Evolutionary conservation across 805 yeast species (phyloP), one percentile per base, ranked within the genome.

Genomic region (Ogataea salicorniae): DNA sequence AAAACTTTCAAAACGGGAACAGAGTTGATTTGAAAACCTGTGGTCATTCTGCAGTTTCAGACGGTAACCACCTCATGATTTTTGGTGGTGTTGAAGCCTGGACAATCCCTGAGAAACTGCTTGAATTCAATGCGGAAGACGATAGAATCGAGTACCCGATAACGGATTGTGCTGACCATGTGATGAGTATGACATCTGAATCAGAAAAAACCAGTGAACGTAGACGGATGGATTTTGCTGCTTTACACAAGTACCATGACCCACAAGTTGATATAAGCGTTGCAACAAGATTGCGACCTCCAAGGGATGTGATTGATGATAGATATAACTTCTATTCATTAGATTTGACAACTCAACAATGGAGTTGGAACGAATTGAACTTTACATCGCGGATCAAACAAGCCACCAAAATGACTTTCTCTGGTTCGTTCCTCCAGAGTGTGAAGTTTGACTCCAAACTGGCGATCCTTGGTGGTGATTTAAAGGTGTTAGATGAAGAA

Each of bases 71-170:
- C 9, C 14, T 63, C 34, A 48, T 57, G 47, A 45, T 62, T 13
- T 13, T 60, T 18, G 66, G 66, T 17, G 68, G 68, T 5, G 14
- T 59, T 16, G 55, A 51, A 29, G 50, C 48, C 13, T 23, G n/a
- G 3, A 59, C 55, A 23, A 43, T 52, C 14, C 35, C 44, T n/a
- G 20, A 15, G 26, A 18, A 37, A 15, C n/a, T 34, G 6, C 34
- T 44, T 23, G 40, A 48, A 6, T 14, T 46, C 29, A 22, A 23
- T 29, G 37, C 20, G 15, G 50, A 39, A 18, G 17, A 35, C 11
- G 16, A 29, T n/a, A 26, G n/a, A 29, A 13, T 34, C 11, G 13
- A 26, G 13, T 26, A 26, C 11, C 31, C 31, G 11, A 26, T 9
- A 26, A 26, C 31, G 13, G 31, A 26, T 11, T 26, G 31, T 6